These are phyloP conservation scores for Raphanus hybrid DNA, from an alignment of 441 rosid species.

Conservation along the genomic window DNA sequence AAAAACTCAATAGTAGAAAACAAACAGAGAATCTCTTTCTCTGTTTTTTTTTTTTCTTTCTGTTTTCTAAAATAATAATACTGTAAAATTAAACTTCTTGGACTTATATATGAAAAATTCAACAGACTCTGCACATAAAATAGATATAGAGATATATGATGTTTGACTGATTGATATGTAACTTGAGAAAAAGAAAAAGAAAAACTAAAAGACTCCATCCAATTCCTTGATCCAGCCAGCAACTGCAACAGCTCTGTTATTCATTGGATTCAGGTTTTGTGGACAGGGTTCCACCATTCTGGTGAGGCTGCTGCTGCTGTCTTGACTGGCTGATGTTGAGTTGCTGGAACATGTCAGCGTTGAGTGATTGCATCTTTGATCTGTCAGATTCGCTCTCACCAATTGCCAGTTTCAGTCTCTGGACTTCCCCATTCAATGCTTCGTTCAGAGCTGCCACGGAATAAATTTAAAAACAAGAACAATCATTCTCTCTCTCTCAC, in stretches of 20 bases:
- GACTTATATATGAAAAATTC: slow-evolving; percentile 21
- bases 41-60: background rate
- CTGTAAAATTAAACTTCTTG: background rate
- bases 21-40: slow-evolving; percentile 25
- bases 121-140: slow-evolving; percentile 37
- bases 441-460: slow-evolving; percentile 79
- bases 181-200: background rate
- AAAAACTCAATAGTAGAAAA: slow-evolving; percentile 11
- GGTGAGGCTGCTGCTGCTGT: slow-evolving; percentile 39
- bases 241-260: slow-evolving; percentile 42
- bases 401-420: slow-evolving; percentile 69
- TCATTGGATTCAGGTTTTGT: slow-evolving; percentile 45
- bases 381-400: slow-evolving; percentile 64
- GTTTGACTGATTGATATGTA: slow-evolving; percentile 17
- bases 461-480: background rate
- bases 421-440: slow-evolving; percentile 84
- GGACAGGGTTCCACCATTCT: slow-evolving; percentile 51
- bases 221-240: slow-evolving; percentile 22
- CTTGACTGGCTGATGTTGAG: slow-evolving; percentile 49
- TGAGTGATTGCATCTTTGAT: slow-evolving; percentile 58
- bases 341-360: slow-evolving; percentile 67
- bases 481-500: background rate
- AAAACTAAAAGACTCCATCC: slow-evolving; percentile 10
- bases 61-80: slow-evolving; percentile 6
- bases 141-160: slow-evolving; percentile 17